phyloP scores from a whole-genome alignment of 257 asterid species.

The Solanum habrochaites region DNA sequence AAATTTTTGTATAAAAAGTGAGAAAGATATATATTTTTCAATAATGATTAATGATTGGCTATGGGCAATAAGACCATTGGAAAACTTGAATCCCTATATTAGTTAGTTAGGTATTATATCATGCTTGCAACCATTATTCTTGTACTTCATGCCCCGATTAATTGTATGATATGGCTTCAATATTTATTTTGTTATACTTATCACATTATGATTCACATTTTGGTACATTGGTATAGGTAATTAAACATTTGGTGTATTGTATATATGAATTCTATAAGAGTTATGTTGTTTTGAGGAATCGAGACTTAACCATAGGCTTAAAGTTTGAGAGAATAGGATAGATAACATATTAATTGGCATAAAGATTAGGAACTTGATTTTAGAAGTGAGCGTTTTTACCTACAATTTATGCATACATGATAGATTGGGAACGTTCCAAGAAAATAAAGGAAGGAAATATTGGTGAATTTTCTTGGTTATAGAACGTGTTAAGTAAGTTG shows the following conservation, averaged over 20 bases:
- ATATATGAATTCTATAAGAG: too few species aligned
- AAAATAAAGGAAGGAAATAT: neutral
- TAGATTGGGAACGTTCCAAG: neutral
- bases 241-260: neutral
- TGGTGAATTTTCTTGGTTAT: neutral
- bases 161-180: neutral
- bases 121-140: too few species aligned
- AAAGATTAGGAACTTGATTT: neutral
- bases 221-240: neutral
- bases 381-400: neutral
- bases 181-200: too few species aligned
- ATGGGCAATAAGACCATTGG: too few species aligned
- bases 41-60: too few species aligned
- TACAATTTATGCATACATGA: neutral
- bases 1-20: too few species aligned
- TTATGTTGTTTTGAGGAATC: neutral
- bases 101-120: too few species aligned
- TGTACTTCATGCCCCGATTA: neutral
- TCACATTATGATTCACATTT: too few species aligned
- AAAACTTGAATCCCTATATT: too few species aligned
- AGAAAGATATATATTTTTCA: too few species aligned
- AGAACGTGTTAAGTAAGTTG: neutral
- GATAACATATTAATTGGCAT: neutral
- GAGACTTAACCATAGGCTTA: neutral
- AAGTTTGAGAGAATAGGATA: neutral